Percentiles rank a stretch among this genome's conserved stretches.
phyloP scores from a whole-genome alignment of 371 early-diverging fungal species.

The Globomyces sp. region DNA sequence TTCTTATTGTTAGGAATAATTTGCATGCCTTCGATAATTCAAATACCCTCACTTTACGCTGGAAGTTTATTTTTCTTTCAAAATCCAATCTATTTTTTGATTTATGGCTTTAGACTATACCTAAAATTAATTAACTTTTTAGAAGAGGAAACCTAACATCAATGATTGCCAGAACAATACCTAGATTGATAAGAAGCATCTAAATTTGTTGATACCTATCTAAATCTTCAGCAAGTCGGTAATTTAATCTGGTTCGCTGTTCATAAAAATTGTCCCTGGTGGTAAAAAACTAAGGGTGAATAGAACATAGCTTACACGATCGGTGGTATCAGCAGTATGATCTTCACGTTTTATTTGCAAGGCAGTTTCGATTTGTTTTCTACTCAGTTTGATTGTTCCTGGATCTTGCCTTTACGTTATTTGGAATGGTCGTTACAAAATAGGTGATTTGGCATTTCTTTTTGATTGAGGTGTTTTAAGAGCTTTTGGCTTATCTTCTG shows the following conservation, averaged over 20 bases:
- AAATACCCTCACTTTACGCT: constrained; percentile 36
- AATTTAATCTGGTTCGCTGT: constrained; percentile 37
- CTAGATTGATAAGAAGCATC: neutral
- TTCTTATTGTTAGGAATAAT: neutral
- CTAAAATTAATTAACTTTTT: too few relatives aligned
- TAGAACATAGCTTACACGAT: neutral
- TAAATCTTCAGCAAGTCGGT: constrained; percentile 42
- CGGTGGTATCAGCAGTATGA: constrained; percentile 33
- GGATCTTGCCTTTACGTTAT: neutral
- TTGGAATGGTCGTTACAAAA: neutral
- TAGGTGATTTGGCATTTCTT: neutral
- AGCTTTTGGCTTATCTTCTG: neutral
- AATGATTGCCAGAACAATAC: constrained; percentile 9
- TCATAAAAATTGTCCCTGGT: constrained; percentile 47
- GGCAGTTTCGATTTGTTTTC: constrained; percentile 39
- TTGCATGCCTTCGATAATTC: constrained; percentile 31
- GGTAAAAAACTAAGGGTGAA: constrained; percentile 32
- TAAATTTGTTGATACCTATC: constrained; percentile 16
- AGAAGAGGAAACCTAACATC: too few relatives aligned
- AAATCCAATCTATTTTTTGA: constrained; percentile 24
- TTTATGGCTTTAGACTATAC: too few relatives aligned
- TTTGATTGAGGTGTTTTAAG: neutral
- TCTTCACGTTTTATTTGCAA: constrained; percentile 32
- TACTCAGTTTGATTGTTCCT: constrained; percentile 19
- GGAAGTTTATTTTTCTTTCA: constrained; percentile 34